A percentile compares a stretch with the other conserved stretches of the same genome.
phyloP scores from a whole-genome alignment of 371 early-diverging fungal genomes.

The Apophysomyces sp. region DNA sequence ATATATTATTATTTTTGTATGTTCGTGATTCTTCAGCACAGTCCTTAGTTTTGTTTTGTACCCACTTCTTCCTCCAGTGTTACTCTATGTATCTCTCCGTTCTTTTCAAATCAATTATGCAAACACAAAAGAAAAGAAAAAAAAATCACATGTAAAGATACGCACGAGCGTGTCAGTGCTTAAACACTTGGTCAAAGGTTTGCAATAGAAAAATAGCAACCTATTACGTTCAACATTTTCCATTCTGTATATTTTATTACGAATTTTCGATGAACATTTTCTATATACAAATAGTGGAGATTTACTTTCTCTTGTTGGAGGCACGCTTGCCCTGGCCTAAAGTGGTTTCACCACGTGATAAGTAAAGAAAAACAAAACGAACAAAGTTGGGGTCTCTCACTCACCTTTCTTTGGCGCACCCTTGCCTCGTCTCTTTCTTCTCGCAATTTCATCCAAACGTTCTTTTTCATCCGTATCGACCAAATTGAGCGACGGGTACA shows the following conservation, averaged over 20 bases:
- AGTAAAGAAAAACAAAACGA: background rate
- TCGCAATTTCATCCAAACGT: constrained; percentile 68
- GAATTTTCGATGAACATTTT: background rate
- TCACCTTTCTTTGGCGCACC: constrained; percentile 83
- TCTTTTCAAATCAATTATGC: too few species aligned
- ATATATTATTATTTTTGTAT: background rate
- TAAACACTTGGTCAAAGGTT: too few species aligned
- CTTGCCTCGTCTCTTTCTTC: constrained; percentile 76
- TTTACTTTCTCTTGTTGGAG: constrained; percentile 60
- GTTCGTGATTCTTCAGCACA: too few species aligned
- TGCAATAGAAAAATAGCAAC: too few species aligned
- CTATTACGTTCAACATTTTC: too few species aligned
- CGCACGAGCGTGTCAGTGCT: too few species aligned
- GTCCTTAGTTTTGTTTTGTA: too few species aligned
- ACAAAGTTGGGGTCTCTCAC: background rate
- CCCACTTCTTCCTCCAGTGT: too few species aligned
- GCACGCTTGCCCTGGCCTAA: constrained; percentile 66
- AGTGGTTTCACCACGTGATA: background rate
- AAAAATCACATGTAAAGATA: too few species aligned
- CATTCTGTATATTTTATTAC: background rate
- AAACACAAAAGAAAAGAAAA: too few species aligned
- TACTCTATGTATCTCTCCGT: too few species aligned
- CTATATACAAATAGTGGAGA: background rate
- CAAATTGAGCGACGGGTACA: constrained; percentile 60
- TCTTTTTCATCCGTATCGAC: constrained; percentile 66